Evolutionary conservation across 805 yeast genomes (phyloP), one percentile per base, ranked within the genome.

Genomic region (Candida khao-thaluensis): DNA sequence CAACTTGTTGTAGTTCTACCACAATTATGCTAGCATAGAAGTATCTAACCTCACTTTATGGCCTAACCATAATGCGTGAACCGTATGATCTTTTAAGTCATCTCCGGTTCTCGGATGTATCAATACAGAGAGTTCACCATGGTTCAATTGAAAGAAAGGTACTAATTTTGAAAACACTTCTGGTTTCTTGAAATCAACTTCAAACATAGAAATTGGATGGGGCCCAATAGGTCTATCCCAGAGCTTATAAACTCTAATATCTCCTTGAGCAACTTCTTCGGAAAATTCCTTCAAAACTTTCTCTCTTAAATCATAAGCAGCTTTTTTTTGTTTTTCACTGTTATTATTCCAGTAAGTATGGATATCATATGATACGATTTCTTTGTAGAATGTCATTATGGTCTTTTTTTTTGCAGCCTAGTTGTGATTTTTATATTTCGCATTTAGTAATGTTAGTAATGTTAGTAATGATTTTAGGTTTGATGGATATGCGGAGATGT

Each of bases 131-230:
- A 78, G 58, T 4, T 54, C 46, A 2, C 77, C 79, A 47, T 78
- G 84, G 50, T 77, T 64, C 40, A 74, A 38, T 48, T 75, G 80
- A 52, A 66, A 77, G 56, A 65, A 78, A 7, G 76, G 74, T 18
- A 78, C 66, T 12, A 77, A 43, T 23, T 60, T 61, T 2, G 63
- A 54, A 45, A 76, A 76, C 6, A 70, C 48, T 21, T 62, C 74
- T 0, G 79, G 74, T 7, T 59, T 68, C 22, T 63, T 57, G 41
- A 75, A 72, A 54, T 78, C 83, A 18, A 71, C 48, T 49, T 78
- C 82, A 64, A 76, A 78, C 82, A 78, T 78, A 26, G 65, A 70
- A 21, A 71, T 57, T 0, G 82, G 79, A 46, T 78, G 82, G 2
- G 84, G 83, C 0, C 84, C 84, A 20, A 78, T 51, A 17, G 78